These are phyloP conservation scores for Lophiostoma macrostomum DNA, from an alignment of 495 filamentous ascomycete genomes.

Conservation along the genomic window DNA sequence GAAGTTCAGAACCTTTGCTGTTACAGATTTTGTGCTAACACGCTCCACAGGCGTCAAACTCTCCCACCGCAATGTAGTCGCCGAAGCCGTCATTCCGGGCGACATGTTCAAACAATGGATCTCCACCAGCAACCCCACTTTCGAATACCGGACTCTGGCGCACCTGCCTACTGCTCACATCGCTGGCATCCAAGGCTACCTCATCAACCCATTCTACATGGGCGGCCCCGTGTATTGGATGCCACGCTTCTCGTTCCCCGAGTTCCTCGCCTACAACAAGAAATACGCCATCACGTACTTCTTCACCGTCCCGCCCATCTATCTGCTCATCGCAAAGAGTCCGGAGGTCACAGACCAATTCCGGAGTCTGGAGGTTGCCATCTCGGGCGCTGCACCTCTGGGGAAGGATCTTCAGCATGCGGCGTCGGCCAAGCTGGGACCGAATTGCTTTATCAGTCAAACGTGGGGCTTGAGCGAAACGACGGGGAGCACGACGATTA, in stretches of 20 bases:
- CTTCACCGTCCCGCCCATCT: constrained; percentile 53
- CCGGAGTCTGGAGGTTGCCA: constrained; percentile 20
- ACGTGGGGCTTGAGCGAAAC: constrained; percentile 37
- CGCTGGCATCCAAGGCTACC: constrained; percentile 46
- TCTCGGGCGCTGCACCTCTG: constrained; percentile 31
- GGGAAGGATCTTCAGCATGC: constrained; percentile 29
- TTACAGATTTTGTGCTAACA: constrained; percentile 1
- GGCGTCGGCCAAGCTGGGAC: constrained; percentile 21
- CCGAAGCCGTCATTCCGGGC: constrained; percentile 31
- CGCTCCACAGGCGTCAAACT: constrained; percentile 29
- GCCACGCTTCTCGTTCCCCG: constrained; percentile 45
- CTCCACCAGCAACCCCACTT: constrained; percentile 23
- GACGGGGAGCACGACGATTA: constrained; percentile 25
- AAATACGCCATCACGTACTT: constrained; percentile 48
- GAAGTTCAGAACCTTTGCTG: background rate
- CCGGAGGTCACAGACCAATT: constrained; percentile 52
- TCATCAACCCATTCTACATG: constrained; percentile 39
- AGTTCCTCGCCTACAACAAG: constrained; percentile 46
- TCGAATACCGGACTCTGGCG: constrained; percentile 43
- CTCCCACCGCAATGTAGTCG: constrained; percentile 39
- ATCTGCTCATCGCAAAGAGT: constrained; percentile 48
- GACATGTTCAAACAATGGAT: constrained; percentile 33
- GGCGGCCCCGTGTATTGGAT: constrained; percentile 53
- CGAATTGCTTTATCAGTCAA: constrained; percentile 31
- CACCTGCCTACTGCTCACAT: constrained; percentile 51